These are phyloP conservation scores for Vicia villosa DNA, from an alignment of 306 rosid species.

Conservation along the genomic window DNA sequence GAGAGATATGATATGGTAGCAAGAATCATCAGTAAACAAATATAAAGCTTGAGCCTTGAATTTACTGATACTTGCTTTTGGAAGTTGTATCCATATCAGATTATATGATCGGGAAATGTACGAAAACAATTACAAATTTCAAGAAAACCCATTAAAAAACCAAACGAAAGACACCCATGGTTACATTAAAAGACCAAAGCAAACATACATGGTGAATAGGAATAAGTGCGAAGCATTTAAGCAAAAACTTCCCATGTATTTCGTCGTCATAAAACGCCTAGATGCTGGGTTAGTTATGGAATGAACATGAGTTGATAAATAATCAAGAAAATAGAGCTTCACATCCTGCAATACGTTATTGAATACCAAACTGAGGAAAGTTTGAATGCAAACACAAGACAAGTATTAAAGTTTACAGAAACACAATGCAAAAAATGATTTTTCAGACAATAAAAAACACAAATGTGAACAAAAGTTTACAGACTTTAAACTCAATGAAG, in stretches of 20 bases:
- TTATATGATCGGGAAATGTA: neutral
- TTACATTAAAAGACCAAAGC: constrained; percentile 6
- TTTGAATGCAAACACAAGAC: constrained; percentile 4
- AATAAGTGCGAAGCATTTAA: constrained; percentile 20
- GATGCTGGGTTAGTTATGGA: neutral
- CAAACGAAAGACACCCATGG: neutral
- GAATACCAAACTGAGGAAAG: constrained; percentile 26
- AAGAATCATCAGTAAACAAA: constrained; percentile 15
- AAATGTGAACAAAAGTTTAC: constrained; percentile 39
- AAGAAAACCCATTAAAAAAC: constrained; percentile 8
- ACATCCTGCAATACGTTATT: constrained; percentile 59
- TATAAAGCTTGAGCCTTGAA: neutral
- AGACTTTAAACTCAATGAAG: constrained; percentile 97
- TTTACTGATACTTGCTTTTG: constrained; percentile 1
- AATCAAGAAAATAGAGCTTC: constrained; percentile 17
- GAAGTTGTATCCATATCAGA: neutral
- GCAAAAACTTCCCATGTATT: neutral
- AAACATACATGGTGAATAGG: neutral
- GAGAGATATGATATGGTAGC: neutral
- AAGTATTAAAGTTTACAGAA: neutral
- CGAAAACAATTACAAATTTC: constrained; percentile 8
- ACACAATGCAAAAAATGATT: neutral
- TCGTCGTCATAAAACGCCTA: neutral
- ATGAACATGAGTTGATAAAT: neutral
- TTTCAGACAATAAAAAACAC: constrained; percentile 15